phyloP scores from a whole-genome alignment of 1,284 basidiomycete species.

The Irpex sp. region DNA sequence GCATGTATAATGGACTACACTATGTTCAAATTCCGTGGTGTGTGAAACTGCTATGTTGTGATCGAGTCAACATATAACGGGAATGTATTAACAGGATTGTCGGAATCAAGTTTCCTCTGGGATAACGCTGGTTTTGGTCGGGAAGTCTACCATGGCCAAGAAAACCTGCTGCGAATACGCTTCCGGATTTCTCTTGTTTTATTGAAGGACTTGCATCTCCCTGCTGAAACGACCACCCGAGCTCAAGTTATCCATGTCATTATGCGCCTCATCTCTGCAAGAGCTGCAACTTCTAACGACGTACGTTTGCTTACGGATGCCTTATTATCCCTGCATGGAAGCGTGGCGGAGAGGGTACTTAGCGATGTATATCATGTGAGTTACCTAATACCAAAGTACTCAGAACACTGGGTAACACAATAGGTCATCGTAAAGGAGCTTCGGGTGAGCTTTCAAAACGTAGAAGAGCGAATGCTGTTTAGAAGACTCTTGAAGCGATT shows the following conservation, averaged over 20 bases:
- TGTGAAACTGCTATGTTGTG: neutral
- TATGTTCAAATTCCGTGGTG: neutral
- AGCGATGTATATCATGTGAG: too few relatives aligned
- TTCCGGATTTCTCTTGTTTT: neutral
- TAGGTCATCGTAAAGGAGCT: too few relatives aligned
- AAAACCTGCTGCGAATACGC: neutral
- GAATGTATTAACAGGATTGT: neutral
- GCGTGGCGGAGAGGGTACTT: neutral
- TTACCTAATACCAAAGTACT: too few relatives aligned
- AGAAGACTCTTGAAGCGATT: too few relatives aligned
- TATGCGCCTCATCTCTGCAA: neutral
- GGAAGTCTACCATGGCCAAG: too few relatives aligned
- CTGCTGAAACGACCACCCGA: neutral
- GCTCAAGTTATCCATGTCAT: neutral
- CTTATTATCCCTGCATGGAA: neutral
- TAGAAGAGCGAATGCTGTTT: too few relatives aligned
- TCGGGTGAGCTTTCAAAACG: too few relatives aligned
- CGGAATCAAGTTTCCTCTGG: too few relatives aligned
- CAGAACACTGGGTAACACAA: too few relatives aligned
- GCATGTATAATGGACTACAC: neutral
- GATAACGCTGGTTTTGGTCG: too few relatives aligned
- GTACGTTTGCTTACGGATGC: neutral
- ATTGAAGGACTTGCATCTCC: neutral
- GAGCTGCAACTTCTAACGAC: neutral
- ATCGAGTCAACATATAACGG: neutral